Evolutionary conservation across 2,329 filamentous ascomycete genomes (phyloP), one percentile per base, ranked within the genome.

Genomic region (Cladophialophora immunda): DNA sequence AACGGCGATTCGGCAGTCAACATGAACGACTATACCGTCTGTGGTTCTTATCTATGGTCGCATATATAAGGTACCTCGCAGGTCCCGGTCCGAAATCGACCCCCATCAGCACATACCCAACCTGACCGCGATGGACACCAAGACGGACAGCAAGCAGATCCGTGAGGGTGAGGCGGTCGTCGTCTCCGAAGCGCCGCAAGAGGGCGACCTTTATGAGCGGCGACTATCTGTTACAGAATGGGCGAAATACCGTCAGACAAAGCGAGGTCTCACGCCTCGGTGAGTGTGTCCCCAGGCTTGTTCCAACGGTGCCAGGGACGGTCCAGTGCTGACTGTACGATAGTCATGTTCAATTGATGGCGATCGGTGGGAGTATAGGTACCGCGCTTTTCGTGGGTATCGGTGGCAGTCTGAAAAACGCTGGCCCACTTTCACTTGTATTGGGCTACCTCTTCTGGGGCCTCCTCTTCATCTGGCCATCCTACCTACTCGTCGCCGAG

Each of bases 401-500:
- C 34, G 78, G 78, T 5, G 71, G 71, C 3, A 76, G 75, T 41
- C 70, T 80, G 22, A 71, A 71, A 0, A 70, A 76, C 58, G 74
- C 76, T 1, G 78, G 78, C 1, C 78, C 78, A 0, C 57, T 77
- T 15, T 76, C 73, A 0, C 53, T 80, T 1, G 73, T 80, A 25
- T 68, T 80, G 22, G 78, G 76, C 2, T 80, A 79, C 64, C 65
- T 78, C 15, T 58, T 67, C 62, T 69, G 62, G 64, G 75, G 75
- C 1, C 60, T 75, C n/a, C 22, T 77, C 17, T 77, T 77, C 53
- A 74, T 78, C 57, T 72, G 75, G 67, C 76, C 76, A 2, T 71
- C 73, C 30, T 76, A 78, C 57, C 32, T 78, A 78, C 81, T 79
- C 55, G 68, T 83, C 8, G 80, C 79, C 8, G 78, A 81, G 68